Base-by-base conservation (phyloP, 257 asterid genomes). In the Capsicum baccatum region DNA sequence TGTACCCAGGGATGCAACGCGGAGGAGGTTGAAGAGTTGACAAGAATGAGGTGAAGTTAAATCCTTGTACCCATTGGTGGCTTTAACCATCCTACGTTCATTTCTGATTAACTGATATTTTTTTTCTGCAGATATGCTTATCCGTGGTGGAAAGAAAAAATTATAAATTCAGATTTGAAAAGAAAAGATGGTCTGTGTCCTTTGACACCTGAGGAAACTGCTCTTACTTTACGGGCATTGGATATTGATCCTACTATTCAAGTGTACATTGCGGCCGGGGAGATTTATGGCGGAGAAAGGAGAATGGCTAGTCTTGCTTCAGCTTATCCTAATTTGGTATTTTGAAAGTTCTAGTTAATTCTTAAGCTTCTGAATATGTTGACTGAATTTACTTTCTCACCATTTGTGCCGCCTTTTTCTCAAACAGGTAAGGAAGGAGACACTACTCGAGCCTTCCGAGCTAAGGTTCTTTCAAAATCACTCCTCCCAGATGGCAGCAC, bases 121-220 rank as follows among this genome's bases (percentile, higher is more conserved):
- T 19, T 19, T n/a, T 44, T 42, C 68, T 68, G 4, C 50, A 88
- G 90, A 69, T 86, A 86, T 78, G 85, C 88, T 86, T 83, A 84
- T 74, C 87, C 86, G 8, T 84, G 88, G 86, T 88, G 90, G 90
- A 88, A 88, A 80, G 90, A 88, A 79, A 88, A 88, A 84, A 74
- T 85, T 39, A 88, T 88, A 67, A 81, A 84, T 69, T 83, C 89
- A 13, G 89, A 86, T 19, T 47, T 84, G 60, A 86, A 86, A 79
- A 86, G 89, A 83, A 88, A 64, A 70, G 87, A 86, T 74, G 90
- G 90, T 44, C 19, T 84, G 47, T 88, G 90, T 80, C 90, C 89
- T 83, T 84, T 88, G 86, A 88, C 90, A 10, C 90, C 90, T 6
- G 90, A 88, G 80, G 90, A 88, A 88, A 86, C 89, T 81, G 85